Conservation (phyloP, 225 moss, liverwort and hornwort species). For the Marchantia paleacea region DNA sequence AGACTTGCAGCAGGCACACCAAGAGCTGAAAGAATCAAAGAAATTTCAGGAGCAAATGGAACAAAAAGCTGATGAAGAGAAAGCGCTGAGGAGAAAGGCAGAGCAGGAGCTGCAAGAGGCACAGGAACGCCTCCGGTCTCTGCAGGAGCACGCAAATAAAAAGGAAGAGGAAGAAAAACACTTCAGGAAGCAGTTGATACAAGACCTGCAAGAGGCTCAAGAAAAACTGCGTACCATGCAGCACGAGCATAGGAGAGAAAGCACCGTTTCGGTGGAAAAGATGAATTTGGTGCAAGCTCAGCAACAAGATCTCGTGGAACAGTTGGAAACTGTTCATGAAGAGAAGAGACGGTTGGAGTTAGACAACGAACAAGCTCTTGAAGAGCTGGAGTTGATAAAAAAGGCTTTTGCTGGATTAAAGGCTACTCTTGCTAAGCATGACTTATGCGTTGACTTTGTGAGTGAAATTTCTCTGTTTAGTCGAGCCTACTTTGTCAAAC, state of each 20-base stretch:
- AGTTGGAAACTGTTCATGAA: conserved; percentile 12
- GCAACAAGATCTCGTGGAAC: conserved; percentile 14
- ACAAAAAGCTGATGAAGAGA: conserved; percentile 16
- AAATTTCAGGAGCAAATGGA: conserved; percentile 21
- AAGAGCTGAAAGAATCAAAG: conserved; percentile 7
- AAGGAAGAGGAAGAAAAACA: conserved; percentile 3
- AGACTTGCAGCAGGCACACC: not conserved
- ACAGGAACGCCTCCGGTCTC: not conserved
- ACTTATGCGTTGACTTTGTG: conserved; percentile 20
- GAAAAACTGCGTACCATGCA: conserved; percentile 11
- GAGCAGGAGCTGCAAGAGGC: conserved; percentile 21
- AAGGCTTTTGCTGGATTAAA: conserved; percentile 15
- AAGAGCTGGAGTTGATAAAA: conserved; percentile 25
- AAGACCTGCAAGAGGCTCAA: conserved; percentile 16
- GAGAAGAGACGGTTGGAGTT: conserved; percentile 22
- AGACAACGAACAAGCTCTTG: conserved; percentile 16
- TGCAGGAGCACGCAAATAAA: not conserved
- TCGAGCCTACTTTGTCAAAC: not conserved
- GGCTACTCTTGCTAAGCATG: conserved; percentile 8
- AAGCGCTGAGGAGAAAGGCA: not conserved
- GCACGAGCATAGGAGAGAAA: not conserved
- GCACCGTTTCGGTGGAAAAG: conserved; percentile 1
- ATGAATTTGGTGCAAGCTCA: conserved; percentile 1
- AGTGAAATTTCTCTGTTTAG: not conserved
- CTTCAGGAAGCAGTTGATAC: conserved; percentile 2